Evolutionary conservation across 202 grass and related monocot species (phyloP), one percentile per base, ranked within the genome.

Genomic region (Miscanthus sacchariflorus): DNA sequence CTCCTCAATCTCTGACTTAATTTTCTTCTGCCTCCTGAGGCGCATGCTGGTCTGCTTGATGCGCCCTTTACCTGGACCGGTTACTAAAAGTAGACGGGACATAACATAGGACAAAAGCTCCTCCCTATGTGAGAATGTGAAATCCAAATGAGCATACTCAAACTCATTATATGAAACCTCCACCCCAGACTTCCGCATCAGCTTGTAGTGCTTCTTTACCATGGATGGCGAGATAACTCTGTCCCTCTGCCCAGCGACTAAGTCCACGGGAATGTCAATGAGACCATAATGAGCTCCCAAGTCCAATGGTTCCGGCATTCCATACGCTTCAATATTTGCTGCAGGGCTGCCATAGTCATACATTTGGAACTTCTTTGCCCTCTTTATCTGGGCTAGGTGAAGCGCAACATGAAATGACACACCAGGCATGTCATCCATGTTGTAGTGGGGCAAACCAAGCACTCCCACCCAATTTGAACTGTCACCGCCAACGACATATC

Each of bases 391-490:
- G 5, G 96, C 89, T 39, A 99, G 94, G 86, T 98, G 96, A 83
- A 98, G 85, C 8, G 86, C 92, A 15, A 98, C 96, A 82, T 93
- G 92, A 79, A 98, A 94, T 15, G 96, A 98, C 24, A 98, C 93
- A 56, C 96, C 96, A n/a, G 96, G 96, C 96, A 98, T 98, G 83
- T 98, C 96, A 86, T 99, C 93, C 92, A 99, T 96, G 85, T 99
- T 99, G 74, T 99, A 99, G 81, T 96, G 96, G 3, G 96, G 96
- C 74, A 99, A 89, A 27, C 96, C 94, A 5, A 99, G 89, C 25
- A 94, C 96, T 72, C 96, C 96, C 12, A 98, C 92, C 96, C 96
- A 98, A 81, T 98, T 96, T 54, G 96, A 98, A 87, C 94, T 98
- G 77, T 98, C 94, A 5, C 96, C 96, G 5, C 94, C 96, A 58